These are phyloP conservation scores for Hypoxylon fragiforme DNA, from an alignment of 495 filamentous ascomycete species.

Conservation along the genomic window DNA sequence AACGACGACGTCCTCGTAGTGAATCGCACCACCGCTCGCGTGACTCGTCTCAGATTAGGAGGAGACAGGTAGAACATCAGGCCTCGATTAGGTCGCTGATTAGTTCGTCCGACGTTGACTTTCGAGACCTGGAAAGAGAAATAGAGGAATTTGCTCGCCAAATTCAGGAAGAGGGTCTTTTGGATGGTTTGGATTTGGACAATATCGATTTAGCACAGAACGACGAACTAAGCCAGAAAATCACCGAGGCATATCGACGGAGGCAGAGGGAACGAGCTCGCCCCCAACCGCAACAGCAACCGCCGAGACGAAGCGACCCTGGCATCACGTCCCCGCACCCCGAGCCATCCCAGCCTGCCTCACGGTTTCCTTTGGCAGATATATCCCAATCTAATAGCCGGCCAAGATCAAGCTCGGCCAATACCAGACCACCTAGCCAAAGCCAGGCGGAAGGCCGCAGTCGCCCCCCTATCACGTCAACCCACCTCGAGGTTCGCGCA, in stretches of 20 bases:
- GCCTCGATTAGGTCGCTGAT: constrained; percentile 82
- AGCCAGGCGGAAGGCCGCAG: constrained; percentile 44
- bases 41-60: constrained; percentile 39
- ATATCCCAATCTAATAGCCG: constrained; percentile 42
- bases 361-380: constrained; percentile 37
- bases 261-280: constrained; percentile 61
- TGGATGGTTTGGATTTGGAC: constrained; percentile 83
- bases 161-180: constrained; percentile 82
- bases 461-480: constrained; percentile 49
- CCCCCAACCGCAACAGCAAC: constrained; percentile 25
- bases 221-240: constrained; percentile 83
- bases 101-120: constrained; percentile 72
- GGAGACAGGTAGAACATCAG: constrained; percentile 77
- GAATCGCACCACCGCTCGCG: constrained; percentile 42
- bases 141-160: constrained; percentile 83
- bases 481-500: constrained; percentile 50
- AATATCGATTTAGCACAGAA: constrained; percentile 76
- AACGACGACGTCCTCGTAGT: constrained; percentile 42
- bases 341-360: constrained; percentile 29
- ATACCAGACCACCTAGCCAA: constrained; percentile 41
- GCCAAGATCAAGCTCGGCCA: constrained; percentile 42
- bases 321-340: constrained; percentile 40
- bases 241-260: constrained; percentile 81
- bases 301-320: constrained; percentile 48
- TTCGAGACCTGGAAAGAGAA: constrained; percentile 67